Base-by-base conservation (phyloP, 116 monocot genomes). In the Papilionanthe hybrid region DNA sequence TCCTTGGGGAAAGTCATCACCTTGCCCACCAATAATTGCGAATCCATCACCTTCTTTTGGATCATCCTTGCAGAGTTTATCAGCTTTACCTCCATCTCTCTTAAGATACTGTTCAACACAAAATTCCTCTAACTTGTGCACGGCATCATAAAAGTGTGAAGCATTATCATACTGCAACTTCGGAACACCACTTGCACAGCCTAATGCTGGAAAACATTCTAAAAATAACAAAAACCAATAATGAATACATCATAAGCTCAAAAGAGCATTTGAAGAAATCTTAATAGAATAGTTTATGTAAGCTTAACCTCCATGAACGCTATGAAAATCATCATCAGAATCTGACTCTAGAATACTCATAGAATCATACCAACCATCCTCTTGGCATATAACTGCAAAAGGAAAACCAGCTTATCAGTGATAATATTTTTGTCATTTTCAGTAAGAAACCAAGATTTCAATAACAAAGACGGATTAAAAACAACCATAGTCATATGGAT, bases 291-390 rank as follows among this genome's bases (percentile, higher is more conserved):
- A 45, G 43, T 47, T 28, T 18, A 19, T 9, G 41, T 47, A 72
- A 11, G 77, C 20, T 41, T 15, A 77, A 91, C 87, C 92, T 86
- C 92, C 92, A 83, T 86, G 84, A 60, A 87, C 87, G 77, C 92
- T 92, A 19, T 75, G 75, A 76, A 86, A 89, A 79, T 92, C 92
- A 76, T 92, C 92, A 74, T 92, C 92, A 25, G 89, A 87, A 45
- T 92, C 92, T 42, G 89, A 85, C 65, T 85, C 85, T 66, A 89
- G 77, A 79, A 92, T 89, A 76, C 92, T 92, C 42, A 92, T 49
- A 42, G 89, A 92, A 50, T 92, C 92, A 50, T 86, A 92, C 92
- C 92, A 92, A 45, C 82, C 78, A 81, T 89, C 89, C 75, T 92
- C 92, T 79, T 92, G 87, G 72, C 89, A 78, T 20, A 89, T 29